Conservation (phyloP, 495 filamentous ascomycete species). For the Penicillium diatomitis region DNA sequence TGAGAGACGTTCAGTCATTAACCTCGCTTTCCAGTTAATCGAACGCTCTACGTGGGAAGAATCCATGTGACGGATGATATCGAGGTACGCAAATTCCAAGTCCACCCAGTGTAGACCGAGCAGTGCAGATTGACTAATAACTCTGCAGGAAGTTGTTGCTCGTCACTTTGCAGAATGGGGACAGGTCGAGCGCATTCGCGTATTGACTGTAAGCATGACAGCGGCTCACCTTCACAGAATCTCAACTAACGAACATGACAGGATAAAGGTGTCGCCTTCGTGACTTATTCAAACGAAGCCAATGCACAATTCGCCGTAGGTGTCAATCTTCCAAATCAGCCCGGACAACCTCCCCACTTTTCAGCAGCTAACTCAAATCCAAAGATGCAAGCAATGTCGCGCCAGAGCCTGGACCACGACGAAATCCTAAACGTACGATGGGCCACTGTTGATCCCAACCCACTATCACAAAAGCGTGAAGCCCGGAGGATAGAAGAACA, state of each 20-base stretch:
- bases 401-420: conserved; percentile 73
- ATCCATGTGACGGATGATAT: conserved; percentile 98
- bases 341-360: background rate
- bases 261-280: conserved; percentile 64
- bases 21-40: conserved; percentile 47
- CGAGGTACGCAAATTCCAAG: conserved; percentile 32
- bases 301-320: conserved; percentile 72
- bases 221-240: background rate
- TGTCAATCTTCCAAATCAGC: background rate
- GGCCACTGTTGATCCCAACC: conserved; percentile 96
- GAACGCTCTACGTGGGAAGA: conserved; percentile 84
- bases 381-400: conserved; percentile 66
- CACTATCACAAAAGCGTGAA: conserved; percentile 87
- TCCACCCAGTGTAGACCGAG: too few relatives aligned
- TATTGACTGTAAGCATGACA: conserved; percentile 63
- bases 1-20: too few relatives aligned
- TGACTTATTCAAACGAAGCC: conserved; percentile 58
- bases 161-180: conserved; percentile 94
- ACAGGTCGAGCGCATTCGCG: conserved; percentile 75
- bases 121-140: background rate
- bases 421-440: conserved; percentile 95
- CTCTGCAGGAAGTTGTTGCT: conserved; percentile 63
- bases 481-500: conserved; percentile 88
- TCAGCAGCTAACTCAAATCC: background rate
- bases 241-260: background rate